Evolutionary conservation across 345 rosid genomes (phyloP).

Genomic region (Abelmoschus esculentus): DNA sequence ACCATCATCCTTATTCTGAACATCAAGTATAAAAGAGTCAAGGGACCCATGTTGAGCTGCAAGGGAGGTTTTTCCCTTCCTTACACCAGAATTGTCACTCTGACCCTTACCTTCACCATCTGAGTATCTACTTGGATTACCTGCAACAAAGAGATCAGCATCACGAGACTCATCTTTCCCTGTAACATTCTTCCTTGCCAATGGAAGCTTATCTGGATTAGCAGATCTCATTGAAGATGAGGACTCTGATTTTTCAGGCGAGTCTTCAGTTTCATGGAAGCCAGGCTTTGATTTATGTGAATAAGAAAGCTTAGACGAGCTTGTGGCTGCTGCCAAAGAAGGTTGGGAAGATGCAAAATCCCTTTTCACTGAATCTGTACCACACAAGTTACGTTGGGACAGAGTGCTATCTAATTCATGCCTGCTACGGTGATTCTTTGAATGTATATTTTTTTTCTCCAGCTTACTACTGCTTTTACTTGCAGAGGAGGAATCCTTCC

Average conservation of each 20-base stretch:
- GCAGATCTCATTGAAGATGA: conserved; percentile 65
- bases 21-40: conserved; percentile 38
- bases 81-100: conserved; percentile 49
- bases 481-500: conserved; percentile 42
- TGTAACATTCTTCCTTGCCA: conserved; percentile 25
- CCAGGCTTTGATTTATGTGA: conserved; percentile 24
- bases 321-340: conserved; percentile 67
- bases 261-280: conserved; percentile 59
- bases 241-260: conserved; percentile 79
- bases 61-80: conserved; percentile 32
- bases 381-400: conserved; percentile 24
- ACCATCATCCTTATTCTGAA: conserved; percentile 36
- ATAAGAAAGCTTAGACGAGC: conserved; percentile 85
- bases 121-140: conserved; percentile 40
- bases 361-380: conserved; percentile 40
- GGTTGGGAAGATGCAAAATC: conserved; percentile 42
- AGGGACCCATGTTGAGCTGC: conserved; percentile 31
- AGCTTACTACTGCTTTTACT: conserved; percentile 44
- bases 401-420: no score
- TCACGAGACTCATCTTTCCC: conserved; percentile 38
- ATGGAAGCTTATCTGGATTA: conserved; percentile 35
- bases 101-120: conserved; percentile 55
- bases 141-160: conserved; percentile 27
- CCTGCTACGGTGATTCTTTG: conserved; percentile 24
- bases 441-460: conserved; percentile 45